Percentiles rank a stretch among this genome's conserved stretches.
Evolutionary conservation across 2,329 filamentous ascomycete species (phyloP).

Genomic region (Talaromyces albobiverticillius): DNA sequence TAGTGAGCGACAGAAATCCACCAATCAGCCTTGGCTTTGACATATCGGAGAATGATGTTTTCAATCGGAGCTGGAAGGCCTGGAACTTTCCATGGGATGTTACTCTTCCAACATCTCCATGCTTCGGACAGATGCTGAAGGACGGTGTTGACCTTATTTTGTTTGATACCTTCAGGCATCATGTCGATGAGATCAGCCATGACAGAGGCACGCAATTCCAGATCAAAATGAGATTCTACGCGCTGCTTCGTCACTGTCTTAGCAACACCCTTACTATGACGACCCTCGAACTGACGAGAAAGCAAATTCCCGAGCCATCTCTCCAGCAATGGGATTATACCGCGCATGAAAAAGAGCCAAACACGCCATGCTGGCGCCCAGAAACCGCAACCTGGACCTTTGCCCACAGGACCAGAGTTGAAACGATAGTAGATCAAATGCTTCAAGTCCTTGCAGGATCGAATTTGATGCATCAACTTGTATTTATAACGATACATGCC

Average conservation of each 20-base stretch:
- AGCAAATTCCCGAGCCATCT: conserved; percentile 96
- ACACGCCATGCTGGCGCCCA: conserved; percentile 99
- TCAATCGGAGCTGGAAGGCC: conserved; percentile 95
- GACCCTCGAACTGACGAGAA: conserved; percentile 95
- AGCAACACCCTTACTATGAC: conserved; percentile 97
- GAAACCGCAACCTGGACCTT: conserved; percentile 96
- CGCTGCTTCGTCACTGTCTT: conserved; percentile 99
- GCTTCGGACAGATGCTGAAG: conserved; percentile 96
- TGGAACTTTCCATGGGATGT: conserved; percentile 99
- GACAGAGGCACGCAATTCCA: conserved; percentile 93
- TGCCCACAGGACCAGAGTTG: conserved; percentile 93
- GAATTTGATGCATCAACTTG: conserved; percentile 99
- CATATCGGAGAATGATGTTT: conserved; percentile 97
- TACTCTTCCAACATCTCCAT: conserved; percentile 99
- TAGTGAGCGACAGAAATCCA: conserved; percentile 99
- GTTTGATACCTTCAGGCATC: conserved; percentile 99
- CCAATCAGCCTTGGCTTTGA: conserved; percentile 99
- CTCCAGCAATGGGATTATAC: conserved; percentile 94
- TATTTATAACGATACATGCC: conserved; percentile 99
- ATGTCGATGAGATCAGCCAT: conserved; percentile 99
- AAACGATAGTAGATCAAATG: conserved; percentile 99
- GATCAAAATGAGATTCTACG: conserved; percentile 96
- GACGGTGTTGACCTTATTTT: conserved; percentile 98
- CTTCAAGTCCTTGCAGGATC: conserved; percentile 97
- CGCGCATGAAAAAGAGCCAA: conserved; percentile 98